These are phyloP conservation scores for Aspergillus clavatus DNA, from an alignment of 2,329 filamentous ascomycete species.

Conservation along the genomic window DNA sequence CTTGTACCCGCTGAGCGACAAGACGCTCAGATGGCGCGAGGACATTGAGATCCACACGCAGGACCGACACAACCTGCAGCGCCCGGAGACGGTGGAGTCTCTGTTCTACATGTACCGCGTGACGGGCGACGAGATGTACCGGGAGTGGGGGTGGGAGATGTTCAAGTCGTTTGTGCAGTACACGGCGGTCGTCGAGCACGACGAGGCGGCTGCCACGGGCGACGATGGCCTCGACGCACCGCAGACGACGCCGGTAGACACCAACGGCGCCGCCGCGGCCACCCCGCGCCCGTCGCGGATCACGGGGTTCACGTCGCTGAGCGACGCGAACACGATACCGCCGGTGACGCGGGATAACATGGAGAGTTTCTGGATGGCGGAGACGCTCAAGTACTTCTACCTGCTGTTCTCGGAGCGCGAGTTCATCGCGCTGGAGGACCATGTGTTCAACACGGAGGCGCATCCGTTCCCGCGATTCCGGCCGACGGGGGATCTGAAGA, in stretches of 20 bases:
- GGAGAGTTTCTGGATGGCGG: slow-evolving; percentile 98
- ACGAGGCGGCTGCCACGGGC: slow-evolving; percentile 14
- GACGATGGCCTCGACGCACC: too few species aligned
- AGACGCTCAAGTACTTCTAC: slow-evolving; percentile 97
- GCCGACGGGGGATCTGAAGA: slow-evolving; percentile 50
- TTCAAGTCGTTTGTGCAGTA: slow-evolving; percentile 87
- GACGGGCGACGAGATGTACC: slow-evolving; percentile 81
- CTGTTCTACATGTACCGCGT: slow-evolving; percentile 99
- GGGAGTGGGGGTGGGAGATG: slow-evolving; percentile 98
- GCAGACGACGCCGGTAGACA: slow-evolving; percentile 7
- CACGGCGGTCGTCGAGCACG: slow-evolving; percentile 70
- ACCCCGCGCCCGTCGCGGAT: slow-evolving; percentile 22
- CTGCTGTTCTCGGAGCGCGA: slow-evolving; percentile 83
- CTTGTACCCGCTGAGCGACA: slow-evolving; percentile 26
- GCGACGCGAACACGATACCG: slow-evolving; percentile 68
- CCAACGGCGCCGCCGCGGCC: slow-evolving; percentile 1
- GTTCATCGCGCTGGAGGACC: slow-evolving; percentile 74
- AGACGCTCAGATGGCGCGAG: slow-evolving; percentile 56
- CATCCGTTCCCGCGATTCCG: slow-evolving; percentile 87
- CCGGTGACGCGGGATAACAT: slow-evolving; percentile 77
- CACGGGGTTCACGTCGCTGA: slow-evolving; percentile 72
- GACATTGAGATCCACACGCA: slow-evolving; percentile 75
- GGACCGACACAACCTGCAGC: slow-evolving; percentile 90
- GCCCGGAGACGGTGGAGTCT: slow-evolving; percentile 93
- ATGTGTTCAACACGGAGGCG: slow-evolving; percentile 95